Evolutionary conservation across 345 rosid genomes (phyloP), one percentile per base, ranked within the genome.

Genomic region (Kernera saxatilis): DNA sequence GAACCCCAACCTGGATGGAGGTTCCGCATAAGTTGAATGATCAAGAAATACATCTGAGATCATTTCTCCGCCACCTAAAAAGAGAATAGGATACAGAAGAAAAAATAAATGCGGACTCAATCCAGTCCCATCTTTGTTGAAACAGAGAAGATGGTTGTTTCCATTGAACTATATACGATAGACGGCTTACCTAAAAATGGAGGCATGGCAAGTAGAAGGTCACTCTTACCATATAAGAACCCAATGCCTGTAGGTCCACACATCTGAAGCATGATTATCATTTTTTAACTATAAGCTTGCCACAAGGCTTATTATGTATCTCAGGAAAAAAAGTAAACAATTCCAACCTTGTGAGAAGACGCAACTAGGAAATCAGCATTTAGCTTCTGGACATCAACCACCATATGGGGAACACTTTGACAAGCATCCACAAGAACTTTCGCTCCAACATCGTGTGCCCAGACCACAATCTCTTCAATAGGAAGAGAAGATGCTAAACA

Each of bases 191-290:
- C 97, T 79, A 94, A 71, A 86, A 94, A 94, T n/a, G 97, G 99
- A 79, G 97, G 99, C 97, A 94, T 89, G 41, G 78, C 13, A 30
- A 67, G 78, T 74, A 93, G 73, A 67, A 89, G 70, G 26, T 84
- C 93, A 76, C 91, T 82, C 82, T 88, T 91, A 27, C 93, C 96
- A 74, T 86, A 88, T 68, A 94, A 85, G 88, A 93, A 93, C 66
- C 99, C 99, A 62, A 93, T 61, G 92, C 99, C 96, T 91, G 99
- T 93, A 83, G 99, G 99, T 85, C 99, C 97, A 89, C 94, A 92
- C 97, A 94, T 94, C 99, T 94, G 99, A 88, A 89, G 84, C 84
- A 93, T 83, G 94, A 70, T 87, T 87, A 88, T 84, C 87, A 87
- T 77, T 77, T 75, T 87, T 82, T 71, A 78, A 88, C 80, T 80